Conservation (phyloP, 345 rosid genomes). For the Murraya paniculata region DNA sequence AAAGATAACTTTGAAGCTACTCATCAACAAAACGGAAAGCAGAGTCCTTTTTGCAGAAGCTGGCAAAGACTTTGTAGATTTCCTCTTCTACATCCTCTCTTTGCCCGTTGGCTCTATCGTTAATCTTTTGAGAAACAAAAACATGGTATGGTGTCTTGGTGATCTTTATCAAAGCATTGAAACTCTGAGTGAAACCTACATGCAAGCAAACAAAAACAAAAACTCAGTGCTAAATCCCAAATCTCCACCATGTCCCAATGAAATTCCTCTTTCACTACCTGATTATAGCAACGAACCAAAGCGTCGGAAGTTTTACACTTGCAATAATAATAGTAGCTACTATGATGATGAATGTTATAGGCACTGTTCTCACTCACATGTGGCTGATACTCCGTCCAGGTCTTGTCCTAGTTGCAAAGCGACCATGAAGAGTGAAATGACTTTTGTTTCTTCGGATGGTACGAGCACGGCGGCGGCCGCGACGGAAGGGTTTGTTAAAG, state of each 20-base stretch:
- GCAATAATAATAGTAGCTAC: neutral
- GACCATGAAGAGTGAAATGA: neutral
- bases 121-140: neutral
- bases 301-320: no score
- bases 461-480: no score
- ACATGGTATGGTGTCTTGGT: neutral
- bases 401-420: neutral
- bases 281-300: no score
- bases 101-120: conserved; percentile 24
- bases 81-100: conserved; percentile 24
- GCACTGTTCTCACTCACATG: neutral
- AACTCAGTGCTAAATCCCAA: neutral
- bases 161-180: no score
- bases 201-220: no score
- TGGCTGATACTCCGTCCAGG: neutral
- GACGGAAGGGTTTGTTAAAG: neutral
- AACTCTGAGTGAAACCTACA: no score
- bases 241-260: neutral
- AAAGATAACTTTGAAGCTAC: conserved; percentile 6
- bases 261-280: neutral
- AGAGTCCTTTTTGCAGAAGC: conserved; percentile 8
- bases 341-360: no score
- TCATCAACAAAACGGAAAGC: conserved; percentile 4
- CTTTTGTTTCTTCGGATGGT: neutral
- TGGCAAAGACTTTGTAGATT: neutral